Evolutionary conservation across 148 eudicot genomes (phyloP), one percentile per base, ranked within the genome.

Genomic region (Nepenthes gracilis): DNA sequence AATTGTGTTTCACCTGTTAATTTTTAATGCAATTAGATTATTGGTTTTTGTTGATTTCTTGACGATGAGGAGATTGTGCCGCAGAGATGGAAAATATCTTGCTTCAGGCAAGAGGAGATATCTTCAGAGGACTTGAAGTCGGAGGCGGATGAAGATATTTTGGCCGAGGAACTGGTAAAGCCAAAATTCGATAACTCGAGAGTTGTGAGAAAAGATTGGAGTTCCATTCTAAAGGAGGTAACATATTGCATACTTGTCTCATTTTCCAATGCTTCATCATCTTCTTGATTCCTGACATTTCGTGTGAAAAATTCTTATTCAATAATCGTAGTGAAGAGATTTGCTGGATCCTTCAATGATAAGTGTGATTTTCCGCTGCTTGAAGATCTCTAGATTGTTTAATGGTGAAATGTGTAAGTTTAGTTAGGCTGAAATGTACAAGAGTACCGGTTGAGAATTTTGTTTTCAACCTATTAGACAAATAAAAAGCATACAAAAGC

Each of bases 41-140:
- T 55, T 54, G 33, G 33, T 14, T 47, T 65, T 51, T 45, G 23
- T 38, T 1, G 38, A 11, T 7, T 9, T 12, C 6, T n/a, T n/a
- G 14, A 2, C 3, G 58, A 6, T 32, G 36, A 32, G 23, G 23
- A 23, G 23, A 33, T 56, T 37, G 14, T 54, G 43, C 53, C 69
- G 73, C 66, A 81, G 88, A 85, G 70, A 72, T 75, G 92, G 92
- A 85, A 73, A 60, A 76, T 81, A 52, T 75, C 53, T 61, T 88
- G 96, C 70, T 88, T 88, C 70, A 78, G 82, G 77, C 65, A 74
- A 62, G 92, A 85, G 34, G 85, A 85, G 57, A 73, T 66, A 35
- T 50, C 84, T 63, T 71, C 73, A 0, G 89, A 74, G 62, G 54
- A 72, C 51, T 61, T 72, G 60, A 74, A 79, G 55, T 81, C 80